phyloP scores from a whole-genome alignment of 2,329 filamentous ascomycete genomes.

The Raffaelea albimanens region DNA sequence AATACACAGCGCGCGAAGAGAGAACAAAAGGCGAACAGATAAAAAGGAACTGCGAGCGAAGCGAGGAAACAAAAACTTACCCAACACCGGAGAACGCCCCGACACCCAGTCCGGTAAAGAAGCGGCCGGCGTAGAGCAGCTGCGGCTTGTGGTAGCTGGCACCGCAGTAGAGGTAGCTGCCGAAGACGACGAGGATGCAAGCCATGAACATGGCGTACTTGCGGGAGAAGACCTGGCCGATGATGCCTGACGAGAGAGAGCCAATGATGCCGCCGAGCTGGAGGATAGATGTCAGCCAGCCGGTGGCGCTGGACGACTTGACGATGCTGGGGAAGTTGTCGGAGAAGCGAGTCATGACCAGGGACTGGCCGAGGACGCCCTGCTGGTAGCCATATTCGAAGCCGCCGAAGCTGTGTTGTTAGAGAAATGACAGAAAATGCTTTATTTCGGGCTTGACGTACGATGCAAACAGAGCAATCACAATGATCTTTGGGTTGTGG shows the following conservation, averaged over 20 bases:
- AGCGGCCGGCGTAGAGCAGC: constrained; percentile 36
- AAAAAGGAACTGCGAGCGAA: too few relatives aligned
- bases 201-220: constrained; percentile 44
- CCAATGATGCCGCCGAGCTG: constrained; percentile 41
- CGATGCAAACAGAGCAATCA: constrained; percentile 31
- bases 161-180: constrained; percentile 34
- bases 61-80: constrained; percentile 10
- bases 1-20: neutral
- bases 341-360: constrained; percentile 42
- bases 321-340: constrained; percentile 38
- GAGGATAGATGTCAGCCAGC: constrained; percentile 42
- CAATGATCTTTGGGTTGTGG: constrained; percentile 26
- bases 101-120: constrained; percentile 39
- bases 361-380: constrained; percentile 42
- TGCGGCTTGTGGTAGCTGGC: constrained; percentile 27
- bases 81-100: constrained; percentile 35
- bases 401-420: constrained; percentile 31
- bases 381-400: constrained; percentile 46
- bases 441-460: constrained; percentile 8
- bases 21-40: neutral
- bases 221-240: constrained; percentile 37
- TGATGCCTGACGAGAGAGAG: constrained; percentile 34
- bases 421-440: neutral
- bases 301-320: constrained; percentile 33
- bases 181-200: constrained; percentile 35